phyloP scores from a whole-genome alignment of 306 rosid species.

The Aeschynomene evenia region DNA sequence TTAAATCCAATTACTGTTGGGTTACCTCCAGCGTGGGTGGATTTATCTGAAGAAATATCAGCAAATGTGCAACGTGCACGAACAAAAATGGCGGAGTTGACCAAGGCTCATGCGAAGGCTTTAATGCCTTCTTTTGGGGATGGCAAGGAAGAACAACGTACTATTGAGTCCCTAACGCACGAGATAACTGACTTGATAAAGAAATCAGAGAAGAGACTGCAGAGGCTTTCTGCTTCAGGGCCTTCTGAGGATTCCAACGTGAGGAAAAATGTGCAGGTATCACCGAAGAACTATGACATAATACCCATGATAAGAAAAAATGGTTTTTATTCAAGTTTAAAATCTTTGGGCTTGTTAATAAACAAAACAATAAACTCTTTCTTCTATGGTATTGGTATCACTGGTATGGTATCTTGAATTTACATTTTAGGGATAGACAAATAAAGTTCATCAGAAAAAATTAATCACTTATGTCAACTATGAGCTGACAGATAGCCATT shows the following conservation, averaged over 20 bases:
- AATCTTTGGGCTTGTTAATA: constrained; percentile 20
- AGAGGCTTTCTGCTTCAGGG: constrained; percentile 74
- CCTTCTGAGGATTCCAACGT: constrained; percentile 94
- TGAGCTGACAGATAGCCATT: constrained; percentile 1
- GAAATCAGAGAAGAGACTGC: constrained; percentile 79
- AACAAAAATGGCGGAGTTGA: constrained; percentile 73
- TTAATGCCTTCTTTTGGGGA: constrained; percentile 97
- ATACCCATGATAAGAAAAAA: constrained; percentile 1
- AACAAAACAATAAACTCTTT: constrained; percentile 4
- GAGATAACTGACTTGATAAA: constrained; percentile 81
- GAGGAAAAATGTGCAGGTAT: constrained; percentile 97
- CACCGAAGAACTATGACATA: constrained; percentile 16
- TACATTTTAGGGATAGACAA: not conserved
- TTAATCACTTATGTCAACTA: not conserved
- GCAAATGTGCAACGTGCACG: constrained; percentile 83
- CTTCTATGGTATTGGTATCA: not conserved
- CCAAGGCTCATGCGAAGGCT: constrained; percentile 91
- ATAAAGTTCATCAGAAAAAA: not conserved
- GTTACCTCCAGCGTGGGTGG: constrained; percentile 98
- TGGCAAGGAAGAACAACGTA: constrained; percentile 83
- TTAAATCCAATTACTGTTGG: constrained; percentile 71
- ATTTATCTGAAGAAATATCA: constrained; percentile 92
- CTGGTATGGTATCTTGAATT: constrained; percentile 2
- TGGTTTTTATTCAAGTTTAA: constrained; percentile 6
- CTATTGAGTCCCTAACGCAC: constrained; percentile 78